A percentile compares a stretch with the other conserved stretches of the same genome.
phyloP scores from a whole-genome alignment of 2,329 filamentous ascomycete species.

The Knoxdaviesia capensis region DNA sequence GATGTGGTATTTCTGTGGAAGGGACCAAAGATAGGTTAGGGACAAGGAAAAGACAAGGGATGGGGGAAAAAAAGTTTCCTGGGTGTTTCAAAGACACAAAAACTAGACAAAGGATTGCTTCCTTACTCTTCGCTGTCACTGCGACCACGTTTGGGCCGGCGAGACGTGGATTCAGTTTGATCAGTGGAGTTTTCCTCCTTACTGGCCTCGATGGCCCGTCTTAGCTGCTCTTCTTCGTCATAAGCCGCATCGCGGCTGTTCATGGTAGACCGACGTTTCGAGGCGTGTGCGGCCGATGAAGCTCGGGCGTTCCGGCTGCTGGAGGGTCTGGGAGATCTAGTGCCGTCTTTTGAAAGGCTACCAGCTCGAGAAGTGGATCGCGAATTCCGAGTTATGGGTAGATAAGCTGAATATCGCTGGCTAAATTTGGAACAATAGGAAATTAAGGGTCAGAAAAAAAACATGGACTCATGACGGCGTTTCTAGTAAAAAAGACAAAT shows the following conservation, averaged over 20 bases:
- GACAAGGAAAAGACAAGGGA: neutral
- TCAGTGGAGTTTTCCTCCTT: slow-evolving; percentile 51
- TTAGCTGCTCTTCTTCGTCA: slow-evolving; percentile 78
- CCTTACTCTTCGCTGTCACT: slow-evolving; percentile 92
- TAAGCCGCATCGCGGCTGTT: slow-evolving; percentile 91
- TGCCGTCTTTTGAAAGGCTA: slow-evolving; percentile 43
- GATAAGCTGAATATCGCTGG: slow-evolving; percentile 46
- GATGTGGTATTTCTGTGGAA: slow-evolving; percentile 39
- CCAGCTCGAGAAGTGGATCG: slow-evolving; percentile 38
- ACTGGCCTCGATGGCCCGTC: slow-evolving; percentile 84
- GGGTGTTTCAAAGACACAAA: neutral
- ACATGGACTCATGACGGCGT: too few relatives aligned
- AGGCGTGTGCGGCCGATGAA: slow-evolving; percentile 30
- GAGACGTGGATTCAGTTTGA: slow-evolving; percentile 28
- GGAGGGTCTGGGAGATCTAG: slow-evolving; percentile 30
- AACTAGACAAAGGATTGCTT: neutral
- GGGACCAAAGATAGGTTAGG: neutral
- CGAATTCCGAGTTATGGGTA: slow-evolving; percentile 37
- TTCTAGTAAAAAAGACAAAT: too few relatives aligned
- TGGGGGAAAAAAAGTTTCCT: neutral
- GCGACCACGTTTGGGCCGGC: slow-evolving; percentile 58
- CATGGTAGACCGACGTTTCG: slow-evolving; percentile 88
- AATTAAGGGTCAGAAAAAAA: too few relatives aligned
- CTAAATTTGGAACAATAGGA: slow-evolving; percentile 14
- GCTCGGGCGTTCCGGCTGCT: slow-evolving; percentile 35